A percentile compares a stretch with the other conserved stretches of the same genome.
These are phyloP conservation scores for Gossypium gossypioides DNA, from an alignment of 441 rosid genomes.

Conservation along the genomic window DNA sequence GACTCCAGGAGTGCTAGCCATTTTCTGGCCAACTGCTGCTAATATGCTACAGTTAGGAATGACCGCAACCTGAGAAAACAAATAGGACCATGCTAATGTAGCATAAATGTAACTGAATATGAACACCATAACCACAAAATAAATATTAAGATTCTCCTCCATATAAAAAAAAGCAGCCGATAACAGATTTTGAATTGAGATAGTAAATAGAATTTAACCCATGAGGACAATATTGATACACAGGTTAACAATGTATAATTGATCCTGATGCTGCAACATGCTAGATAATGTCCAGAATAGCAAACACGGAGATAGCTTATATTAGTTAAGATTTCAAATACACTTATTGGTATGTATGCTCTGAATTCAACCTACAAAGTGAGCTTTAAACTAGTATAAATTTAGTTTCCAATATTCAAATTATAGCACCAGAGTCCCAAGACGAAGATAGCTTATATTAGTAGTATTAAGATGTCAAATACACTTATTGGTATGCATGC, in stretches of 20 bases:
- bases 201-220: neutral
- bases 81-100: neutral
- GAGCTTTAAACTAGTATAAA: neutral
- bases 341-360: neutral
- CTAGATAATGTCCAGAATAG: neutral
- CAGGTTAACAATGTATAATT: neutral
- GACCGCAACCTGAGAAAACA: conserved; percentile 49
- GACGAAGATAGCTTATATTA: neutral
- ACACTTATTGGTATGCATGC: neutral
- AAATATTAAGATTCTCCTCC: neutral
- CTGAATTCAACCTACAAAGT: neutral
- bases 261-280: neutral
- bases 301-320: neutral
- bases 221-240: neutral
- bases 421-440: neutral
- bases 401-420: neutral
- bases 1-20: conserved; percentile 95
- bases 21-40: conserved; percentile 91
- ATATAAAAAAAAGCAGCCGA: neutral
- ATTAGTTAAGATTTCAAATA: neutral
- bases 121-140: neutral
- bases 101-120: neutral
- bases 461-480: neutral
- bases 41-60: conserved; percentile 81
- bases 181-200: neutral